Percentiles rank a stretch among this genome's conserved stretches.
Evolutionary conservation across 2,329 filamentous ascomycete species (phyloP).

Genomic region (Chaetoscypha palmicola): DNA sequence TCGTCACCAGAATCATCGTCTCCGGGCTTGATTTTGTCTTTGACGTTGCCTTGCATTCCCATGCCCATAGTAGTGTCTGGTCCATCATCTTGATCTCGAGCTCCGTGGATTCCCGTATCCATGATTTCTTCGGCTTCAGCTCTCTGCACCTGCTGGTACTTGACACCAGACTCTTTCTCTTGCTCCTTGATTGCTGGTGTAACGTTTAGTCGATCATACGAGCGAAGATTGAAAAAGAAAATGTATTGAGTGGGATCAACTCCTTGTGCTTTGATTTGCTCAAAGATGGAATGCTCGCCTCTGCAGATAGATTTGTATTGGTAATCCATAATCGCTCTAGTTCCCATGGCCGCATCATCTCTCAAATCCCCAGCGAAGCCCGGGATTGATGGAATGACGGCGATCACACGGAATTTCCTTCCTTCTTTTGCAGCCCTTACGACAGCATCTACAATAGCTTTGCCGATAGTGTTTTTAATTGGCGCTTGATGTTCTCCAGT

Average conservation of each 20-base stretch:
- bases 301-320: constrained; percentile 95
- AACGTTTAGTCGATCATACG: constrained; percentile 86
- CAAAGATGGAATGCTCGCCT: constrained; percentile 86
- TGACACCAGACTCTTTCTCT: constrained; percentile 75
- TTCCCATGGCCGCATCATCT: constrained; percentile 75
- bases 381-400: constrained; percentile 84
- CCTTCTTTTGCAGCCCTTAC: constrained; percentile 73
- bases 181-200: constrained; percentile 66
- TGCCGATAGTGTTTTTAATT: constrained; percentile 80
- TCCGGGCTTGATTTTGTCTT: constrained; percentile 29
- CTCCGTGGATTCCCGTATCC: constrained; percentile 62
- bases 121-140: constrained; percentile 87
- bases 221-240: constrained; percentile 89
- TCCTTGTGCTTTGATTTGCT: constrained; percentile 63
- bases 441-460: constrained; percentile 84
- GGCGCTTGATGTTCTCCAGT: constrained; percentile 83
- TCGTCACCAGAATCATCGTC: constrained; percentile 31
- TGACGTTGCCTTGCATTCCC: constrained; percentile 27
- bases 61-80: constrained; percentile 42
- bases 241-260: constrained; percentile 75
- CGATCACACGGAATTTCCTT: constrained; percentile 84
- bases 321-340: constrained; percentile 92
- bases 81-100: constrained; percentile 37
- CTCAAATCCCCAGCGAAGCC: constrained; percentile 90
- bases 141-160: constrained; percentile 78